Percentiles rank a stretch among this genome's conserved stretches.
These are phyloP conservation scores for Opeltia flavorubescens DNA, from an alignment of 495 filamentous ascomycete species.

Conservation along the genomic window DNA sequence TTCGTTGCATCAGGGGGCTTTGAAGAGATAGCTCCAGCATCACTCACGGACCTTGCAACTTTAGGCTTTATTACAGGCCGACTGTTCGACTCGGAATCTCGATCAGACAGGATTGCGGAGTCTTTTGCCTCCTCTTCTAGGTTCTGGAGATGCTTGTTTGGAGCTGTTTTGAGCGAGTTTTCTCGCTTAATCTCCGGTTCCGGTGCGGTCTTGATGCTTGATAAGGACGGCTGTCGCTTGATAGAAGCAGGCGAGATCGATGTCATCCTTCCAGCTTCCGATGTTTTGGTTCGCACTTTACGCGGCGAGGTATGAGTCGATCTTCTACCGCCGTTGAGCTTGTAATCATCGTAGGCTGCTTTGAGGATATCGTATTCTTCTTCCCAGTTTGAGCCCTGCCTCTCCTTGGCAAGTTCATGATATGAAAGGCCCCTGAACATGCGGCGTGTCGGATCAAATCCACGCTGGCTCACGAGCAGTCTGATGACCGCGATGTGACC, in stretches of 20 bases:
- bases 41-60: conserved; percentile 32
- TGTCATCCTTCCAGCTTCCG: conserved; percentile 26
- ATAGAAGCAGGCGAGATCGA: conserved; percentile 18
- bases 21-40: conserved; percentile 30
- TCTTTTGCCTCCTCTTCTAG: conserved; percentile 34
- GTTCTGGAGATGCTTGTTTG: conserved; percentile 32
- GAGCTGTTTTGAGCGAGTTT: conserved; percentile 26
- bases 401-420: conserved; percentile 66
- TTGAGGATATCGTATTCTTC: conserved; percentile 75
- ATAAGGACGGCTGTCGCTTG: conserved; percentile 6
- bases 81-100: conserved; percentile 33
- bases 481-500: conserved; percentile 73
- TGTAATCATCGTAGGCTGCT: conserved; percentile 58
- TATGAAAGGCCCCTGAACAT: conserved; percentile 59
- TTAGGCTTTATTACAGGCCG: conserved; percentile 27
- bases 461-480: conserved; percentile 60
- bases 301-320: conserved; percentile 36
- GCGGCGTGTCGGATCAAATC: conserved; percentile 64
- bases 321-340: conserved; percentile 28
- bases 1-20: conserved; percentile 37
- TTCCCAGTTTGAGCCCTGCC: conserved; percentile 76
- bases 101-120: conserved; percentile 34
- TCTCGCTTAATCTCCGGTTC: conserved; percentile 15
- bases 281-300: conserved; percentile 43
- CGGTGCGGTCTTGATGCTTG: not conserved